phyloP scores from a whole-genome alignment of 768 basidiomycete species.

The Mycena galopus region DNA sequence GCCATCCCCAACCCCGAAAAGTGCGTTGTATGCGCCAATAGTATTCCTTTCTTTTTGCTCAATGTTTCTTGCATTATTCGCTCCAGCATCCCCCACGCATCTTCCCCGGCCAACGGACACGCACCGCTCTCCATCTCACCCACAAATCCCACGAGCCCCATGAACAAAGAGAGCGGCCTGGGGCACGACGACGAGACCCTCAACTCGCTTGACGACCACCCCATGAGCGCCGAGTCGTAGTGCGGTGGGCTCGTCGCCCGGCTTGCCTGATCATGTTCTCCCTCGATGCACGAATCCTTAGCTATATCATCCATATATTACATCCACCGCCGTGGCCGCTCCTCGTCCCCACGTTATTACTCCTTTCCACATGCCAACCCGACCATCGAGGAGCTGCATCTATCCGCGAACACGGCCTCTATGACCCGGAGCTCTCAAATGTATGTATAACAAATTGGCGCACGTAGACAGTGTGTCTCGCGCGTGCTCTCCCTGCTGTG shows the following conservation, averaged over 20 bases:
- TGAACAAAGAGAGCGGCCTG: conserved; percentile 73
- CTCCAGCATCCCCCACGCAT: conserved; percentile 91
- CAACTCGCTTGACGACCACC: conserved; percentile 14
- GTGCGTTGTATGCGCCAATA: conserved; percentile 62
- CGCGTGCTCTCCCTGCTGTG: background rate
- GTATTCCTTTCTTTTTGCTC: conserved; percentile 5
- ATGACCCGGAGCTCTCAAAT: conserved; percentile 12
- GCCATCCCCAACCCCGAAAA: conserved; percentile 98
- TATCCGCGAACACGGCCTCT: background rate
- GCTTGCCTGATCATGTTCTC: conserved; percentile 26
- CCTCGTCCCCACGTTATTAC: conserved; percentile 21
- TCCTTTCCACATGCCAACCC: background rate
- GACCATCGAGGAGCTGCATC: background rate
- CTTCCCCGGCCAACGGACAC: conserved; percentile 70
- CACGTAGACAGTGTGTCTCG: conserved; percentile 11
- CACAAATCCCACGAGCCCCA: conserved; percentile 75
- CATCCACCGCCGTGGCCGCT: conserved; percentile 18
- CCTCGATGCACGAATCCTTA: conserved; percentile 30
- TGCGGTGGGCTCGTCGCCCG: background rate
- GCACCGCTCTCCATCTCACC: conserved; percentile 79
- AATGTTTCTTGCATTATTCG: conserved; percentile 14
- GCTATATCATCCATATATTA: conserved; percentile 37
- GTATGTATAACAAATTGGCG: conserved; percentile 6
- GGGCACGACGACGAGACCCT: conserved; percentile 50
- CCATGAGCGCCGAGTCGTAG: conserved; percentile 32